Evolutionary conservation across 139 green algal species (phyloP), one percentile per base, ranked within the genome.

Genomic region (Zygnema cylindricum): DNA sequence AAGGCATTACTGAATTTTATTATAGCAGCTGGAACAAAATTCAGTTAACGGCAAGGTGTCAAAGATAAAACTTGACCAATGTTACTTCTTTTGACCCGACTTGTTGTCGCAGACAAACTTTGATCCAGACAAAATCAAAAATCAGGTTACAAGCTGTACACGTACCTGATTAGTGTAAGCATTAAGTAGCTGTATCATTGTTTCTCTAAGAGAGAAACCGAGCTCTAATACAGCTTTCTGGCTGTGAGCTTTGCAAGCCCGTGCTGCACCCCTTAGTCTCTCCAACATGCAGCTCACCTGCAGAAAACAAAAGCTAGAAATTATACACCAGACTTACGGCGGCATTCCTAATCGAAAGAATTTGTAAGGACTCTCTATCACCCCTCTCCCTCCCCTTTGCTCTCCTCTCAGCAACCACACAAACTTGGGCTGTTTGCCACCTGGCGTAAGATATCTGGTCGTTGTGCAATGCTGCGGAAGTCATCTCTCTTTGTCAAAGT

Each of bases 181-280:
- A 1, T 42, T 32, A 25, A 94, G 91, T 33, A 95, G 73, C 32
- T 73, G 36, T 42, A 94, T 69, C 85, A 92, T 55, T n/a, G 63
- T 57, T 22, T 92, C 86, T 57, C 93, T 82, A 1, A 91, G 71
- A 0, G 69, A 30, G 2, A 35, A 41, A 3, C 83, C 69, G 30
- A 90, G 78, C 1, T 55, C 22, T 41, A 92, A 93, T 22, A 97
- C 36, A 0, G 93, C 69, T 0, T 87, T 77, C 88, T 95, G 94
- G 7, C 91, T 93, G 32, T 35, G 0, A 23, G 92, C 78, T 7
- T 92, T 73, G 35, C 92, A 93, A 38, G 89, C 95, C 1, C 88
- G 76, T 7, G 92, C 93, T 30, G 87, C 91, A 11, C 96, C 95
- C 21, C 96, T 77, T 55, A 97, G 71, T 40, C 90, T 88, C 85